Base-by-base conservation (phyloP, 768 basidiomycete species). In the Nidularia sp. region DNA sequence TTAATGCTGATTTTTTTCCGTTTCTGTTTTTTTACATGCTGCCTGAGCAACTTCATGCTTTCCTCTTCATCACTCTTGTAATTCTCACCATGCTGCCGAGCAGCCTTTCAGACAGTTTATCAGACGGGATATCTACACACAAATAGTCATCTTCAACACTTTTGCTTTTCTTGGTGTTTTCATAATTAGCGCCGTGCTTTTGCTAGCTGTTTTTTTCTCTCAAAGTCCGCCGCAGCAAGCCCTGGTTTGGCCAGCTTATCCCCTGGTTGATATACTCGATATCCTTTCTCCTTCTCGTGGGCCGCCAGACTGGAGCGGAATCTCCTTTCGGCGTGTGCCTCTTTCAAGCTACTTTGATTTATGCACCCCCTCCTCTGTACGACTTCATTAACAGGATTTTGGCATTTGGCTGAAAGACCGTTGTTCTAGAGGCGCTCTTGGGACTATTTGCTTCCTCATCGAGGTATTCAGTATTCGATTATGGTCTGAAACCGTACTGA, bases 291-390 rank as follows among this genome's bases (percentile, higher is more conserved):
- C 52, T 66, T 36, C 51, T 61, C 9, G 49, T 63, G 32, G 60
- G 64, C 3, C 45, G 51, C 7, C 65, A 65, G 46, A 48, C 47
- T 42, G 60, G 62, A 18, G 54, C 53, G 7, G 51, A 60, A 32
- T 62, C 61, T 12, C 58, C 59, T 4, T 58, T 54, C 41, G 61
- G 58, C 10, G 15, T 62, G 5, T 66, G 65, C 41, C n/a, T 65
- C 12, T 49, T 60, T 8, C 63, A 67, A 46, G 61, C 62, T 12
- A 47, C 55, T 7, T 49, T 66, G n/a, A 60, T 67, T 10, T 63
- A 67, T 39, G 57, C 65, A n/a, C 42, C 53, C 0, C 63, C 65
- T 4, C 43, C 57, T 25, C 50, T 63, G 66, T 67, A 25, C 3
- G 55, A 29, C 57, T 49, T 39, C 13, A n/a, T 25, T 25, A 25